Base-by-base conservation (phyloP, 768 basidiomycete genomes). In the Lactifluus volemus region DNA sequence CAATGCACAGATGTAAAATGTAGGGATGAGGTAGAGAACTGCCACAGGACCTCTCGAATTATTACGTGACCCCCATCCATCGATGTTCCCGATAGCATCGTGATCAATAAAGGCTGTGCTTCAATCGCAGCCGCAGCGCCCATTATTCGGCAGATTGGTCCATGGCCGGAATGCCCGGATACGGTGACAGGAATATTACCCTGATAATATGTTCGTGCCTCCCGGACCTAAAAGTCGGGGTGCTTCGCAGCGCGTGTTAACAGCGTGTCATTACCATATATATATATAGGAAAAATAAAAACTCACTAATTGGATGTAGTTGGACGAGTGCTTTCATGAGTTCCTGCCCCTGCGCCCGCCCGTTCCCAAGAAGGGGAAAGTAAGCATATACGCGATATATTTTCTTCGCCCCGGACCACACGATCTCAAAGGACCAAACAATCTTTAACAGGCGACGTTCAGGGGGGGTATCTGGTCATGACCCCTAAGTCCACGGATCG, bases 171-270 rank as follows among this genome's bases (percentile, higher is more conserved):
- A 52, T 53, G 29, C 55, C 61, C 61, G 61, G 48, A 62, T 52
- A 48, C 29, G 61, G 47, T 53, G 51, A 58, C 38, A 59, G 39
- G 38, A 52, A 53, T 53, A 58, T 62, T 62, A 62, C 51, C 61
- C 61, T 49, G 61, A 53, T 62, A 62, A 62, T 58, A 62, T 62
- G 61, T 62, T 62, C 30, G 61, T 62, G 50, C 61, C 61, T 58
- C 61, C 61, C 49, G 61, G 61, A 42, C 61, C 61, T 49, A 62
- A 58, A 17, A 62, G 55, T 41, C 61, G 50, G 45, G 56, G 61
- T 30, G 60, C 60, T 61, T 61, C 60, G 45, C n/a, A 39, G 30
- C 60, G 55, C 60, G 51, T 61, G 60, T 61, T 58, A 61, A 58
- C 60, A 61, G 49, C 60, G 60, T 61, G 60, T 53, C 55, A n/a